Evolutionary conservation across 2,329 filamentous ascomycete species (phyloP).

Genomic region (Paracorniculantispora psalliotae): DNA sequence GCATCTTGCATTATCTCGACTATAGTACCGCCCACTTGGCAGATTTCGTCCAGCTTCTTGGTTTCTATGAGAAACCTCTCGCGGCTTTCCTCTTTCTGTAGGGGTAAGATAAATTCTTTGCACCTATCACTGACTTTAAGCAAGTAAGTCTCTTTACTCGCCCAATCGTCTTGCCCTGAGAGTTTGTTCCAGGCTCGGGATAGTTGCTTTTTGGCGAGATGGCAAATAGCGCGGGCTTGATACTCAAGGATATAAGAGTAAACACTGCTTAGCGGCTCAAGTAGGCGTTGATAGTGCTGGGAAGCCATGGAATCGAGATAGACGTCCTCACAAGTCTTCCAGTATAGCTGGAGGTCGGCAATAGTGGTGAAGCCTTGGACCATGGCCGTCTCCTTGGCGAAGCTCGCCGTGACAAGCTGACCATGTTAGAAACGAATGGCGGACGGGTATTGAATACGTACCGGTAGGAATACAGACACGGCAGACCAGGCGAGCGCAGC

Average conservation of each 20-base stretch:
- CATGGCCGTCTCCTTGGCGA: neutral
- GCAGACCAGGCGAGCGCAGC: slow-evolving; percentile 6
- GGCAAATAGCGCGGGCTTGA: neutral
- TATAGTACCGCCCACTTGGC: too few species aligned
- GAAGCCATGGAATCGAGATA: neutral
- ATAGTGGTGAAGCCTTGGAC: neutral
- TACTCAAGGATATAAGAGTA: slow-evolving; percentile 4
- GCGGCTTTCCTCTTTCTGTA: neutral
- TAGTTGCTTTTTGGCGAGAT: neutral
- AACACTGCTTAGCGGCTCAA: neutral
- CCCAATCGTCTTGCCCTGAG: neutral
- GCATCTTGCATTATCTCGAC: neutral
- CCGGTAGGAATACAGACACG: neutral
- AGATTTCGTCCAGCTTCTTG: too few species aligned
- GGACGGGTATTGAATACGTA: neutral
- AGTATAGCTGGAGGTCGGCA: neutral
- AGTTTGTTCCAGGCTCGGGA: neutral
- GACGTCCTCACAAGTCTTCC: neutral
- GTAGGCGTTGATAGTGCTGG: neutral
- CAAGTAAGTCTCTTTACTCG: neutral
- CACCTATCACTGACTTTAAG: neutral
- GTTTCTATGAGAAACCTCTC: too few species aligned
- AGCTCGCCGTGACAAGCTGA: neutral
- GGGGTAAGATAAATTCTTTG: neutral
- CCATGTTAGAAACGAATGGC: neutral